phyloP scores from a whole-genome alignment of 2,329 filamentous ascomycete genomes.

The Onygenales sp. region DNA sequence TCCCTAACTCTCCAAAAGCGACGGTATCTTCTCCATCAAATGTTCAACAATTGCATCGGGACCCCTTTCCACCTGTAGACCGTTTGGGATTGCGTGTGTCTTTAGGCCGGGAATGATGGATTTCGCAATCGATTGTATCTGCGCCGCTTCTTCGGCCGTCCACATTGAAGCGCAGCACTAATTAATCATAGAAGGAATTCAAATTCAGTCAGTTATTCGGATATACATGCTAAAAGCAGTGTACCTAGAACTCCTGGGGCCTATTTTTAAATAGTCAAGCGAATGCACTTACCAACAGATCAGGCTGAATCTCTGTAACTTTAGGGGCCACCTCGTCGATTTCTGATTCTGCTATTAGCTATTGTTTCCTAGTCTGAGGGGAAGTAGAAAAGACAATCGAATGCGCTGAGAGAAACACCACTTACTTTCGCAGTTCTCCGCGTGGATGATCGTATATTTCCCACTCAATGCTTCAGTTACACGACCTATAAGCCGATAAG shows the following conservation, averaged over 20 bases:
- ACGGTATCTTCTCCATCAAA: conserved; percentile 31
- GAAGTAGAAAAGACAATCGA: not conserved
- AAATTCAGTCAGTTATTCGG: not conserved
- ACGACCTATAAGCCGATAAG: conserved; percentile 52
- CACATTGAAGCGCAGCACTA: conserved; percentile 56
- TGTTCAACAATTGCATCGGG: conserved; percentile 36
- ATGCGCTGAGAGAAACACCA: not conserved
- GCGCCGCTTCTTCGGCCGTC: conserved; percentile 32
- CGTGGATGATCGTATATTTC: conserved; percentile 53
- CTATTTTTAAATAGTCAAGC: not conserved
- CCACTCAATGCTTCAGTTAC: conserved; percentile 54
- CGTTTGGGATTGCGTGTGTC: conserved; percentile 33
- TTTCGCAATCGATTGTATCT: conserved; percentile 29
- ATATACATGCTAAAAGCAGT: not conserved
- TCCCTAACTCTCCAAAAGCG: conserved; percentile 23
- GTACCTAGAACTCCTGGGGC: too few relatives aligned
- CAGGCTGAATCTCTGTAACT: conserved; percentile 43
- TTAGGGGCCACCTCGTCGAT: conserved; percentile 48
- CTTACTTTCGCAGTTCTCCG: conserved; percentile 53
- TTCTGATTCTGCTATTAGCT: conserved; percentile 12
- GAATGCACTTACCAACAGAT: conserved; percentile 41
- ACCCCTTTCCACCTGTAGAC: conserved; percentile 33
- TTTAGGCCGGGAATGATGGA: conserved; percentile 31
- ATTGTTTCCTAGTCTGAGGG: not conserved
- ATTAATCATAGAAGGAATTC: not conserved